A percentile compares a stretch with the other conserved stretches of the same genome.
Conservation (phyloP, 2,329 filamentous ascomycete genomes). For the Xylaria sp. region DNA sequence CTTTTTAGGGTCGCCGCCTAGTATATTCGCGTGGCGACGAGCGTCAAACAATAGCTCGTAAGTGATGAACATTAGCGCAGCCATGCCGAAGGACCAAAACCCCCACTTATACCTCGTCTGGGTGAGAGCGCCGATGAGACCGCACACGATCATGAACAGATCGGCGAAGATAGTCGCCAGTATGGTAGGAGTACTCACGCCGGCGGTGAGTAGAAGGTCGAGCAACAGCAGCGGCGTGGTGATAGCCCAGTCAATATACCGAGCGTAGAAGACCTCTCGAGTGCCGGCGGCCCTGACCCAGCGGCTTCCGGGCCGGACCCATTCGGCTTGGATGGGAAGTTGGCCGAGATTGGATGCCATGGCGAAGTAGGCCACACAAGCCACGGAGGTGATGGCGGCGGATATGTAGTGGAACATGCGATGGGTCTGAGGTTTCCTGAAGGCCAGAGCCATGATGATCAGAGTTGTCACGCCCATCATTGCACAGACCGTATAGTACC, state of each 20-base stretch:
- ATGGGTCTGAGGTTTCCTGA: conserved; percentile 59
- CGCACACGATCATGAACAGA: conserved; percentile 70
- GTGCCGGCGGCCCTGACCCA: conserved; percentile 55
- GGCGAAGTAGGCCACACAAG: conserved; percentile 67
- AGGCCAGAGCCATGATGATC: conserved; percentile 56
- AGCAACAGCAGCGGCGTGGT: conserved; percentile 69
- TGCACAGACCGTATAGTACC: conserved; percentile 66
- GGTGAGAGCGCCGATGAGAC: conserved; percentile 69
- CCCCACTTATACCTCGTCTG: conserved; percentile 70
- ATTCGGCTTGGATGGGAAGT: conserved; percentile 68
- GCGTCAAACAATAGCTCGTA: conserved; percentile 64
- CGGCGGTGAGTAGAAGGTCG: conserved; percentile 67
- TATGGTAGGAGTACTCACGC: conserved; percentile 68
- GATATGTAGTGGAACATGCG: conserved; percentile 71
- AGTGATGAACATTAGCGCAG: conserved; percentile 63
- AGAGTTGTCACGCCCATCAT: conserved; percentile 63
- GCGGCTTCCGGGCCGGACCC: conserved; percentile 46
- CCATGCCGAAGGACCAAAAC: conserved; percentile 63
- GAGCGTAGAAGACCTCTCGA: conserved; percentile 70
- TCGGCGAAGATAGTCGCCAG: conserved; percentile 67
- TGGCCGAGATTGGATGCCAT: conserved; percentile 72
- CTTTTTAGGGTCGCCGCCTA: conserved; percentile 59
- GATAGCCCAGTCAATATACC: conserved; percentile 68
- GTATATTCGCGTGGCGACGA: conserved; percentile 58
- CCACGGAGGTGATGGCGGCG: conserved; percentile 61